Evolutionary conservation across 1,284 basidiomycete genomes (phyloP), one percentile per base, ranked within the genome.

Genomic region (Cutaneotrichosporon spelunceum): DNA sequence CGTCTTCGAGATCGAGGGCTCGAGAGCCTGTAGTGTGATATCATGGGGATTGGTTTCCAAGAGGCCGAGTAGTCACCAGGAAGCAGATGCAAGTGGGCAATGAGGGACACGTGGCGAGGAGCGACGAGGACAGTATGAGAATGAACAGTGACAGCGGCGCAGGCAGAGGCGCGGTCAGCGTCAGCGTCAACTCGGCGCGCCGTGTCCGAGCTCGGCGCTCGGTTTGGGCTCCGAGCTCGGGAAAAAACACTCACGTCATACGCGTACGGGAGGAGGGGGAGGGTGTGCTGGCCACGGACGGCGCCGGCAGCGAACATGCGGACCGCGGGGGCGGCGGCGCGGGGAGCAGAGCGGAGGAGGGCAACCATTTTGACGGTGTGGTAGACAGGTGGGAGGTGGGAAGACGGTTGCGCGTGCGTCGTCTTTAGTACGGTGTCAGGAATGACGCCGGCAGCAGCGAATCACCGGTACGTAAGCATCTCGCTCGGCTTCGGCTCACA

Each of bases 251-350:
- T 68, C 68, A 88, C 90, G 82, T 95, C 85, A 82, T 97, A 97
- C 30, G 83, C 83, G 81, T 98, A 99, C 33, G 93, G 91, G 49
- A 99, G 84, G 66, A 88, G 82, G 45, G 93, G 94, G 58, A 97
- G 86, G 34, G 78, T 77, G 67, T 78, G 76, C 67, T 78, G 74
- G 27, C 50, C 42, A 53, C 74, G 69, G 29, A 88, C 87, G 9
- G 59, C 57, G 33, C 67, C 63, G 30, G 58, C 62, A 47, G 57
- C 57, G 45, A 67, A 60, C 45, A 59, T 42, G 48, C 61, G 65
- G 47, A 48, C 27, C 36, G 36, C 56, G 34, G 50, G 49, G 48
- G 45, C n/a, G 48, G 39, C n/a, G 36, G 56, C 58, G 49, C 66
- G 66, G 59, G 66, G 59, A 24, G 64, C 47, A 19, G 63, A 44